phyloP scores from a whole-genome alignment of 1,284 basidiomycete genomes.

The Apiotrichum laibachii region DNA sequence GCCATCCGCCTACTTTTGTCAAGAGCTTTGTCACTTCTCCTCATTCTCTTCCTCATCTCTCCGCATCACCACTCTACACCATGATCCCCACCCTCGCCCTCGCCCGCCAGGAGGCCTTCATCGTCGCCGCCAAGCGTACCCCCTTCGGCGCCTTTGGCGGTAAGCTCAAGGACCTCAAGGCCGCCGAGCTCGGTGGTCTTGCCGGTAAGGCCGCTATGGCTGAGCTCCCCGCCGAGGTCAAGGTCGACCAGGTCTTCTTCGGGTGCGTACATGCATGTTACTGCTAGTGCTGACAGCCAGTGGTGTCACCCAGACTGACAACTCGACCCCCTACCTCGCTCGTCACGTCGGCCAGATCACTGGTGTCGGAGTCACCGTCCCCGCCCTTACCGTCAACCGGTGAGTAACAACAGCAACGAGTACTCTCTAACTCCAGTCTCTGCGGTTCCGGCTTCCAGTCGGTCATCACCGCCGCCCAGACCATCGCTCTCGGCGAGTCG shows the following conservation, averaged over 20 bases:
- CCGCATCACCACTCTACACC: background rate
- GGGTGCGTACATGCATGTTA: slow-evolving; percentile 40
- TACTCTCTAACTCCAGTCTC: slow-evolving; percentile 44
- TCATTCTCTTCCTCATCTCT: slow-evolving; percentile 1
- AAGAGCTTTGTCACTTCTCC: too few relatives aligned
- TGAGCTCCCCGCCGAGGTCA: slow-evolving; percentile 50
- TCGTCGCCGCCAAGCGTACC: slow-evolving; percentile 53
- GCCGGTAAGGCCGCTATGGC: slow-evolving; percentile 57
- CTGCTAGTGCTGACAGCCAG: slow-evolving; percentile 27
- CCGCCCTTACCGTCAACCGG: slow-evolving; percentile 58
- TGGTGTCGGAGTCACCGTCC: slow-evolving; percentile 54
- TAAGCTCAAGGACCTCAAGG: slow-evolving; percentile 53
- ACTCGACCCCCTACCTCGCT: slow-evolving; percentile 57
- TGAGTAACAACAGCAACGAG: slow-evolving; percentile 18
- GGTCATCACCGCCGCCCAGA: slow-evolving; percentile 56
- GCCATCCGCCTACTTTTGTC: too few relatives aligned
- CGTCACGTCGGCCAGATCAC: slow-evolving; percentile 58
- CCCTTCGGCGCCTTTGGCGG: slow-evolving; percentile 59
- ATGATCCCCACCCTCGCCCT: slow-evolving; percentile 14
- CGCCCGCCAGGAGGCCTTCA: slow-evolving; percentile 35
- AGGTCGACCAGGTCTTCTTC: slow-evolving; percentile 55
- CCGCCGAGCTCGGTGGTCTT: slow-evolving; percentile 55
- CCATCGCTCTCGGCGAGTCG: slow-evolving; percentile 56
- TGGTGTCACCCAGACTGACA: slow-evolving; percentile 52
- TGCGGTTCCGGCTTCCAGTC: slow-evolving; percentile 60